Conservation (phyloP, 2,329 filamentous ascomycete species). For the Colletotrichum tropicale region DNA sequence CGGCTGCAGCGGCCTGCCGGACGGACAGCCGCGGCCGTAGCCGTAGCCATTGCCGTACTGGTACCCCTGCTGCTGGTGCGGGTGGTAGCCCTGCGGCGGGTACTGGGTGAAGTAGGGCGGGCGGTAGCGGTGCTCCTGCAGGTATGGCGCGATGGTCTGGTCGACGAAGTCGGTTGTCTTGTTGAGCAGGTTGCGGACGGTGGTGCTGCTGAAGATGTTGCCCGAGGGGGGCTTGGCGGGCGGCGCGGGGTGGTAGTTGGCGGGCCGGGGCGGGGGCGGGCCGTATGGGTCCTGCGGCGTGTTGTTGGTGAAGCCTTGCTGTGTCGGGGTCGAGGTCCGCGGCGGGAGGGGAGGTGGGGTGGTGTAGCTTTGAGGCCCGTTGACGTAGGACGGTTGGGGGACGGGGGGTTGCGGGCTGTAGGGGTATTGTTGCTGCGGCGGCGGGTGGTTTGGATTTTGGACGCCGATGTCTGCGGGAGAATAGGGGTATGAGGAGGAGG, state of each 20-base stretch:
- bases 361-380: neutral
- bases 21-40: neutral
- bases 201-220: constrained; percentile 33
- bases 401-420: neutral
- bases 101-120: constrained; percentile 1
- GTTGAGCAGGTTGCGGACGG: constrained; percentile 37
- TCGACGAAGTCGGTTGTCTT: constrained; percentile 39
- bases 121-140: constrained; percentile 18
- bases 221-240: constrained; percentile 15
- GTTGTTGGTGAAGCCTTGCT: no score
- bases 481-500: neutral
- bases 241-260: neutral
- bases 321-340: neutral
- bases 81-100: neutral
- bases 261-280: constrained; percentile 1
- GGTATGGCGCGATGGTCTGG: constrained; percentile 27
- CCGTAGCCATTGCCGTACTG: neutral
- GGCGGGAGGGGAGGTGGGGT: constrained; percentile 1
- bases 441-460: neutral
- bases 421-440: neutral
- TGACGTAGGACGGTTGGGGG: constrained; percentile 1
- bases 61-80: neutral
- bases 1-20: neutral
- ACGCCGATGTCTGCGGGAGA: neutral
- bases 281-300: neutral